Percentiles rank a stretch among this genome's conserved stretches.
phyloP scores from a whole-genome alignment of 306 rosid species.

The Acacia melanoxylon region DNA sequence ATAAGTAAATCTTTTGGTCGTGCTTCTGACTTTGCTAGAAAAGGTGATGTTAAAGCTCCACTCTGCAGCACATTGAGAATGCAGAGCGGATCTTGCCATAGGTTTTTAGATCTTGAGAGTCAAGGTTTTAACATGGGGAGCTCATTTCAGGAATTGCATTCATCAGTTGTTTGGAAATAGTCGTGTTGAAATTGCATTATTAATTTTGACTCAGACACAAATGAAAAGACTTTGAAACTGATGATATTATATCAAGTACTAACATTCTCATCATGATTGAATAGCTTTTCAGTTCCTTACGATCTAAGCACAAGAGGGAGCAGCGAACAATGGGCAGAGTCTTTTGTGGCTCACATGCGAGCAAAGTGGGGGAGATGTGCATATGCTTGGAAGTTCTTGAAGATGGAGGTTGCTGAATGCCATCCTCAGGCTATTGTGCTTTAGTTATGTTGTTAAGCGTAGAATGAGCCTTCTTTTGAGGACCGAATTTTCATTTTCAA shows the following conservation, averaged over 20 bases:
- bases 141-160: not conserved
- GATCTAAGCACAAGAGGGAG: slow-evolving; percentile 74
- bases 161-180: not conserved
- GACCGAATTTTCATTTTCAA: not conserved
- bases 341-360: slow-evolving; percentile 56
- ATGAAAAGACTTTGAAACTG: not conserved
- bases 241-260: slow-evolving; percentile 3
- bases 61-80: not conserved
- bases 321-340: slow-evolving; percentile 75
- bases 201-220: not conserved
- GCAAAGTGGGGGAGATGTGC: slow-evolving; percentile 73
- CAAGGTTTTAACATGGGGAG: not conserved
- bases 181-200: not conserved
- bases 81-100: not conserved
- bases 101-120: not conserved
- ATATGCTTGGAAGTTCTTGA: slow-evolving; percentile 65
- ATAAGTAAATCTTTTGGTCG: not conserved
- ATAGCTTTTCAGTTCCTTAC: slow-evolving; percentile 81
- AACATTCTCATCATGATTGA: slow-evolving; percentile 33
- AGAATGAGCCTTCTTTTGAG: slow-evolving; percentile 1
- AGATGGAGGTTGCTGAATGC: slow-evolving; percentile 70
- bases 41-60: not conserved
- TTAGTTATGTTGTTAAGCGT: slow-evolving; percentile 24
- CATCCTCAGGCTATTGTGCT: slow-evolving; percentile 77
- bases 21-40: not conserved